Evolutionary conservation across 2,329 filamentous ascomycete species (phyloP).

Genomic region (Cadophora gregata): DNA sequence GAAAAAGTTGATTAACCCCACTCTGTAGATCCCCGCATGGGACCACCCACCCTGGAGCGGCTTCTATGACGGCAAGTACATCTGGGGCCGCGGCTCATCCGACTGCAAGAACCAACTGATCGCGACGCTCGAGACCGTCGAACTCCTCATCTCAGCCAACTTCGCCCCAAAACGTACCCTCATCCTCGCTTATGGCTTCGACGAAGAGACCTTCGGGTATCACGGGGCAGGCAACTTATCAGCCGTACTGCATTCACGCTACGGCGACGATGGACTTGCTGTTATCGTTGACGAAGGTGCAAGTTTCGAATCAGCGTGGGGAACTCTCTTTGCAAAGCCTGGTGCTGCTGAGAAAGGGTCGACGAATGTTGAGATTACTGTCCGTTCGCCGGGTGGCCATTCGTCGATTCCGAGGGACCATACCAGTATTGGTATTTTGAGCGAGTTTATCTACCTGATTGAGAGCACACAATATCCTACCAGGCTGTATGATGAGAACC

Average conservation of each 20-base stretch:
- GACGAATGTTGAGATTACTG: conserved; percentile 48
- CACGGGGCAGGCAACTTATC: conserved; percentile 62
- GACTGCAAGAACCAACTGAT: conserved; percentile 64
- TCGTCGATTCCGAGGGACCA: conserved; percentile 65
- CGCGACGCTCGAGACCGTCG: conserved; percentile 57
- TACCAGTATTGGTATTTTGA: conserved; percentile 72
- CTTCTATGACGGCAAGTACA: conserved; percentile 57
- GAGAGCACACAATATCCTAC: conserved; percentile 64
- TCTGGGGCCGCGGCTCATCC: conserved; percentile 61
- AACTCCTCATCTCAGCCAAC: conserved; percentile 56
- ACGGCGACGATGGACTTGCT: conserved; percentile 62
- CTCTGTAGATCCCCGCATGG: conserved; percentile 50
- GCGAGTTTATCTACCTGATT: conserved; percentile 69
- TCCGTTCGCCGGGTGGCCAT: conserved; percentile 66
- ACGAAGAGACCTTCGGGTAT: conserved; percentile 65
- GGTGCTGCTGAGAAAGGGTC: conserved; percentile 65
- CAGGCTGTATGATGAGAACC: conserved; percentile 42
- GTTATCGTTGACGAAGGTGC: conserved; percentile 69
- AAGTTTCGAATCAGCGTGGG: conserved; percentile 51
- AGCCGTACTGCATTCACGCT: conserved; percentile 54
- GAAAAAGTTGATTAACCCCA: neutral
- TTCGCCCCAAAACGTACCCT: conserved; percentile 63
- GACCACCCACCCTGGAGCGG: conserved; percentile 58
- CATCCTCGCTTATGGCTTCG: conserved; percentile 66
- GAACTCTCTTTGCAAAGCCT: conserved; percentile 52